Evolutionary conservation across 2,329 filamentous ascomycete genomes (phyloP).

Genomic region (Colletotrichum echinochloae): DNA sequence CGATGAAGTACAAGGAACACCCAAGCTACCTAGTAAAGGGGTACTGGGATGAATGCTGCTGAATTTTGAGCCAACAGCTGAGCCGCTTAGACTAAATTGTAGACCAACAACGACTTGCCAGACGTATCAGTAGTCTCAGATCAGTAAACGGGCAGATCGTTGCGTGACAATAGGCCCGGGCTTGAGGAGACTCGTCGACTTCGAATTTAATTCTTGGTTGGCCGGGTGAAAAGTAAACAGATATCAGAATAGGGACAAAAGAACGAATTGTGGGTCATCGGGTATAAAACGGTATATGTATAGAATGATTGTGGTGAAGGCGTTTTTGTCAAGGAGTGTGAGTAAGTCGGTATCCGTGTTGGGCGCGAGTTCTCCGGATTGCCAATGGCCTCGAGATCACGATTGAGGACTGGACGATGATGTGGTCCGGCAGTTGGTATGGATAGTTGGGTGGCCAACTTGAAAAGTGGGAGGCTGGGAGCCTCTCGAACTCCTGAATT

Average conservation of each 20-base stretch:
- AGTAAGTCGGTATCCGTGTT: too few species aligned
- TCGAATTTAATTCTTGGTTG: constrained; percentile 6
- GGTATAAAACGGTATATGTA: background rate
- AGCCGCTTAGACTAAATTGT: background rate
- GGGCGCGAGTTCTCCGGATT: background rate
- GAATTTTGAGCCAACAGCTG: background rate
- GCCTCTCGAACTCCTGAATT: constrained; percentile 30
- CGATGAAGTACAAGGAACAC: constrained; percentile 21
- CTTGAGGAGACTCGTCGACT: constrained; percentile 6
- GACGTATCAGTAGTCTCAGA: background rate
- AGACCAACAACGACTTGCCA: background rate
- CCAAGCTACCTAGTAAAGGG: constrained; percentile 18
- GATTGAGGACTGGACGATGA: constrained; percentile 25
- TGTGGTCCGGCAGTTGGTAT: constrained; percentile 34
- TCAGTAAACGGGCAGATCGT: background rate
- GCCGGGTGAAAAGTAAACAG: constrained; percentile 21
- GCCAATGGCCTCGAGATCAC: constrained; percentile 16
- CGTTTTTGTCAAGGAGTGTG: background rate
- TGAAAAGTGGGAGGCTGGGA: constrained; percentile 42
- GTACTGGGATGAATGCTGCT: constrained; percentile 33
- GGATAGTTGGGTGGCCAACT: constrained; percentile 39
- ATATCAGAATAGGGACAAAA: constrained; percentile 21
- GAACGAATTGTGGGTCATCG: constrained; percentile 23
- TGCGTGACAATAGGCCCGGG: background rate
- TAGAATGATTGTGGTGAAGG: background rate